Percentiles rank a stretch among this genome's conserved stretches.
Evolutionary conservation across 805 yeast genomes (phyloP).

Genomic region (Sugiyamaella americana): DNA sequence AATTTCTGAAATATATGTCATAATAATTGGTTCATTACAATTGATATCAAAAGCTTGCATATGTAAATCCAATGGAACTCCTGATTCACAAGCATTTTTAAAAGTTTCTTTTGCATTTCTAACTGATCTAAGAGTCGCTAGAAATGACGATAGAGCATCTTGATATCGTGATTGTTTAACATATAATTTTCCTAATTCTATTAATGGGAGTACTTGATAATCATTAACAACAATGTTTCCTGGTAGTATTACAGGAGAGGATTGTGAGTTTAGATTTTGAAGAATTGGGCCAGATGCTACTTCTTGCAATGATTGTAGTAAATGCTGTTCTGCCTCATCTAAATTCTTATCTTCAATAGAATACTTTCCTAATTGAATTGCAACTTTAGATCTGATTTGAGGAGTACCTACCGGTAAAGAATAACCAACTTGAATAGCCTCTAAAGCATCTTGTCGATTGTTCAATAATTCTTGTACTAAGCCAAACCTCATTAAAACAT

Average conservation of each 20-base stretch:
- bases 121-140: slow-evolving; percentile 24
- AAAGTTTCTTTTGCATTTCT: slow-evolving; percentile 5
- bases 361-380: slow-evolving; percentile 16
- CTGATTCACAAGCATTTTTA: background rate
- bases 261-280: background rate
- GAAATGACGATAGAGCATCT: slow-evolving; percentile 22
- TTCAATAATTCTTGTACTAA: slow-evolving; percentile 19
- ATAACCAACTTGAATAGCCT: slow-evolving; percentile 25
- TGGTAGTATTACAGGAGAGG: slow-evolving; percentile 2
- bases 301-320: slow-evolving; percentile 5
- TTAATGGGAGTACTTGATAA: slow-evolving; percentile 15
- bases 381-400: slow-evolving; percentile 22
- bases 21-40: slow-evolving; percentile 16
- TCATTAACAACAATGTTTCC: slow-evolving; percentile 4
- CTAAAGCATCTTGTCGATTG: slow-evolving; percentile 21
- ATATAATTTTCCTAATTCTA: slow-evolving; percentile 23
- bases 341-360: background rate
- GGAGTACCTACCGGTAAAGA: slow-evolving; percentile 26
- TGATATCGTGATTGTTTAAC: slow-evolving; percentile 10
- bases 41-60: slow-evolving; percentile 6
- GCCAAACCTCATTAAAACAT: slow-evolving; percentile 28
- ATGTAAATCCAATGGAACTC: background rate
- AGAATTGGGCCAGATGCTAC: slow-evolving; percentile 7
- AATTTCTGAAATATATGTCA: slow-evolving; percentile 24
- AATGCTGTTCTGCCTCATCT: slow-evolving; percentile 6